Conservation (phyloP, 73 alveolate species). For the Tetrahymena borealis region DNA sequence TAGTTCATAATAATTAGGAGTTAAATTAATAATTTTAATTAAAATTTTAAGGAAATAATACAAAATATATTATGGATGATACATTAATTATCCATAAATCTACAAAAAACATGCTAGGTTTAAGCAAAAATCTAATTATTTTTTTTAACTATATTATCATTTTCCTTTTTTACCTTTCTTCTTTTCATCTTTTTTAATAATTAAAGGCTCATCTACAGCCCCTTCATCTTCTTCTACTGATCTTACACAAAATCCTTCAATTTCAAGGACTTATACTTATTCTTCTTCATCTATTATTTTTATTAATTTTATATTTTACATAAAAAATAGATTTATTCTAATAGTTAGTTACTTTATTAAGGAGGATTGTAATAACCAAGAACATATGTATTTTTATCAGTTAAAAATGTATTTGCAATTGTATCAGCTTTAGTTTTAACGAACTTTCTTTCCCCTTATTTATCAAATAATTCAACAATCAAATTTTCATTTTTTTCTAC, state of each 20-base stretch:
- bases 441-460: constrained; percentile 35
- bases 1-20: too few relatives aligned
- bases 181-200: constrained; percentile 36
- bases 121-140: too few relatives aligned
- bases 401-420: constrained; percentile 28
- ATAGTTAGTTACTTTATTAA: not conserved
- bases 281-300: constrained; percentile 39
- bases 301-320: not conserved
- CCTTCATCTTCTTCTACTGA: constrained; percentile 41
- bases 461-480: constrained; percentile 34
- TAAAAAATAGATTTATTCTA: not conserved
- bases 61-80: too few relatives aligned
- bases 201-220: constrained; percentile 41
- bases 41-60: too few relatives aligned
- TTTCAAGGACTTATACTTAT: constrained; percentile 11
- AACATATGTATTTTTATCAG: constrained; percentile 34
- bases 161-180: constrained; percentile 40
- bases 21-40: too few relatives aligned
- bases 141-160: too few relatives aligned
- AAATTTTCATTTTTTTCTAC: constrained; percentile 5
- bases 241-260: constrained; percentile 32
- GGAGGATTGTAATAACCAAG: constrained; percentile 21
- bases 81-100: too few relatives aligned
- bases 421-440: constrained; percentile 33
- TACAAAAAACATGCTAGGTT: too few relatives aligned